These are phyloP conservation scores for Coniochaeta ligniaria DNA, from an alignment of 2,329 filamentous ascomycete species.

Conservation along the genomic window DNA sequence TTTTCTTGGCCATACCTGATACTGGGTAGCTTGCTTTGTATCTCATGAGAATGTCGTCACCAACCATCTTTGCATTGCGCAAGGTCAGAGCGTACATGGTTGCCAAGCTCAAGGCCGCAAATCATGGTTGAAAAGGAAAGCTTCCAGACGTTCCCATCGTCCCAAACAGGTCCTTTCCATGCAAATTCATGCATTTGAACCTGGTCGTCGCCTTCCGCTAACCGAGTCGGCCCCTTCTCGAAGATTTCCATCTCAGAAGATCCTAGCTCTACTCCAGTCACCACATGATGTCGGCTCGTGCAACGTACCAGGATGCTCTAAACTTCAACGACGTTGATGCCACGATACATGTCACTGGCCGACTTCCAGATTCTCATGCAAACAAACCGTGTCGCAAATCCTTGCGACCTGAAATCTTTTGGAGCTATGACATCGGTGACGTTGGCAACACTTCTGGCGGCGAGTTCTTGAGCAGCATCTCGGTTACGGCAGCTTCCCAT, in stretches of 20 bases:
- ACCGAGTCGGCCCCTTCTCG: background rate
- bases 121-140: background rate
- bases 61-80: background rate
- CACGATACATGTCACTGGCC: background rate
- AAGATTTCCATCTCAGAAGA: background rate
- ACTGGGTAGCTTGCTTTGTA: background rate
- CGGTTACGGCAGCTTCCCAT: background rate
- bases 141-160: conserved; percentile 1
- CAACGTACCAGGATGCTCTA: background rate
- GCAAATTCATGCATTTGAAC: conserved; percentile 1
- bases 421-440: background rate
- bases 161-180: background rate
- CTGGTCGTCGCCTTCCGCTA: background rate
- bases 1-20: background rate
- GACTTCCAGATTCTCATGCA: background rate
- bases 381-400: background rate
- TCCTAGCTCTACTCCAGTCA: background rate
- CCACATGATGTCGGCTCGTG: background rate
- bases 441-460: background rate
- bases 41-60: background rate
- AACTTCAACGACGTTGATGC: background rate
- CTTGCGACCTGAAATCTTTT: background rate
- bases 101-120: background rate
- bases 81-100: conserved; percentile 1
- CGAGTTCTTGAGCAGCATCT: background rate